Conservation (phyloP, 352 stramenopile species). For the Pythium utonaiense region DNA sequence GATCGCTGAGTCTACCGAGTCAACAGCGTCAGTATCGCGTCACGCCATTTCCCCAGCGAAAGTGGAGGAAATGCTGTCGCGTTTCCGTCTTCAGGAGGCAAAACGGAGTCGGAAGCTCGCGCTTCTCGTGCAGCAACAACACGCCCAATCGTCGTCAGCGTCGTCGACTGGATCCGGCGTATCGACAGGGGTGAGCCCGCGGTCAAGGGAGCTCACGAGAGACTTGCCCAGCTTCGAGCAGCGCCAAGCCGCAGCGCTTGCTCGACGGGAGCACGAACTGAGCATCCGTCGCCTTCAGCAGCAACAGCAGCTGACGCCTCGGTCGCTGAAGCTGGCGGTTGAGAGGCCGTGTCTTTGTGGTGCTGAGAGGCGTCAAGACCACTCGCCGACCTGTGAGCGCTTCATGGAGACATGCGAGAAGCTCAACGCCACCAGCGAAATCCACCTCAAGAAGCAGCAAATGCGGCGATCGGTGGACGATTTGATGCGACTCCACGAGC, state of each 20-base stretch:
- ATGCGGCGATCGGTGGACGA: conserved; percentile 51
- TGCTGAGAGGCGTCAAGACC: conserved; percentile 4
- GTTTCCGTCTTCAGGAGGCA: conserved; percentile 12
- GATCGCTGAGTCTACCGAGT: not conserved
- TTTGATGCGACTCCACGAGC: conserved; percentile 46
- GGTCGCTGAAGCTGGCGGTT: not conserved
- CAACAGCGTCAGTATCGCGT: not conserved
- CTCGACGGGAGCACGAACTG: conserved; percentile 17
- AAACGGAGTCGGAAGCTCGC: conserved; percentile 7
- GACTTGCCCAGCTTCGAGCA: conserved; percentile 39
- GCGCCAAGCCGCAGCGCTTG: conserved; percentile 15
- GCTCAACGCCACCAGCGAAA: conserved; percentile 49
- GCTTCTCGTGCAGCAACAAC: not conserved
- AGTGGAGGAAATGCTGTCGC: conserved; percentile 14
- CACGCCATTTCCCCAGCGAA: conserved; percentile 8
- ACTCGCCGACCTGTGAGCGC: conserved; percentile 38
- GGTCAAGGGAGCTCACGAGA: conserved; percentile 35
- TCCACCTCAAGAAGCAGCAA: conserved; percentile 42
- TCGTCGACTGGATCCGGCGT: conserved; percentile 5
- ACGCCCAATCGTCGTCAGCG: not conserved
- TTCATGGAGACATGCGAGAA: conserved; percentile 56
- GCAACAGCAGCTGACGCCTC: not conserved
- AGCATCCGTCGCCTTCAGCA: not conserved
- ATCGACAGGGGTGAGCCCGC: conserved; percentile 33
- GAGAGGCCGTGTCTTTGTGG: conserved; percentile 17